phyloP scores from a whole-genome alignment of 2,329 filamentous ascomycete species.

The Trichoderma harzianum region DNA sequence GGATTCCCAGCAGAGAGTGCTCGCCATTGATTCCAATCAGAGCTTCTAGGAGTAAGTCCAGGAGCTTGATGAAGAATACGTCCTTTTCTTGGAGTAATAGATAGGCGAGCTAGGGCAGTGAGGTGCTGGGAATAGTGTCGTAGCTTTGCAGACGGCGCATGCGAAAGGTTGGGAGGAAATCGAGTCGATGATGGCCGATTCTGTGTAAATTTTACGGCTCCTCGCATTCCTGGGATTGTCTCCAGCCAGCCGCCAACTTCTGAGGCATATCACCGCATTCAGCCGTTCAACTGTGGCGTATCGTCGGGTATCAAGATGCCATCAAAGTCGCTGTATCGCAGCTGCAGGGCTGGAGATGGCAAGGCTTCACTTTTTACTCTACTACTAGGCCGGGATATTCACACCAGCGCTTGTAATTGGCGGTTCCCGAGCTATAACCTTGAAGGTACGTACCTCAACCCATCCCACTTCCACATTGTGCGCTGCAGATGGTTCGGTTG shows the following conservation, averaged over 20 bases:
- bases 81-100: constrained; percentile 4
- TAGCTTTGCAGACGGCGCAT: not conserved
- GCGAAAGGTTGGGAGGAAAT: constrained; percentile 14
- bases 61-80: constrained; percentile 14
- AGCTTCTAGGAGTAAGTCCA: constrained; percentile 8
- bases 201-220: constrained; percentile 23
- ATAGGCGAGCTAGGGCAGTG: constrained; percentile 22
- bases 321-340: not conserved
- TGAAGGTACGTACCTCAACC: not conserved
- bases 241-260: constrained; percentile 22
- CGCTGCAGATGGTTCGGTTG: constrained; percentile 20
- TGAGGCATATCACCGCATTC: constrained; percentile 26
- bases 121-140: constrained; percentile 4
- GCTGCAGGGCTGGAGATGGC: not conserved
- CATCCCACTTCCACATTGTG: not conserved
- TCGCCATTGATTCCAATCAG: constrained; percentile 16
- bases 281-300: not conserved
- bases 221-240: constrained; percentile 31
- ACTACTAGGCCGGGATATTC: not conserved
- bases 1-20: not conserved
- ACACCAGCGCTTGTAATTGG: constrained; percentile 1
- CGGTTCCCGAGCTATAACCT: not conserved
- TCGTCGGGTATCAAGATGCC: not conserved
- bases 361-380: not conserved
- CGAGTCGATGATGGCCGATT: constrained; percentile 21